These are phyloP conservation scores for Dactylellina drechsleri DNA, from an alignment of 2,329 filamentous ascomycete species.

Conservation along the genomic window DNA sequence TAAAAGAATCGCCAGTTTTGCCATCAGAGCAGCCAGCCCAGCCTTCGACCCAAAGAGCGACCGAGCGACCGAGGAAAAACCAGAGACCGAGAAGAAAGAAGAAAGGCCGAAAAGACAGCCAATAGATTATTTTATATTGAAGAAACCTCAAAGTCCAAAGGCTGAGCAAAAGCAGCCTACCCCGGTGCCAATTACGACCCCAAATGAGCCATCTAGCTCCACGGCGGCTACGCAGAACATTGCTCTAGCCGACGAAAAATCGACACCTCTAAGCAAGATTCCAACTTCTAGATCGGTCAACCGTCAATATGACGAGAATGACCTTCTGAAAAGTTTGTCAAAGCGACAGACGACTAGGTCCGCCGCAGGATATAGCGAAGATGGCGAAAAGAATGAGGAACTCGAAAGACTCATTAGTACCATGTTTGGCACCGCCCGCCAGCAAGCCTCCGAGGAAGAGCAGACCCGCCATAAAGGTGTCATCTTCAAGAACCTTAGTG, in stretches of 20 bases:
- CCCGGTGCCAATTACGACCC: not conserved
- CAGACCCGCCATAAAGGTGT: slow-evolving; percentile 76
- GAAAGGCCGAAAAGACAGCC: slow-evolving; percentile 12
- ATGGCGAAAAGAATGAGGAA: slow-evolving; percentile 65
- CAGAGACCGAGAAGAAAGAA: not conserved
- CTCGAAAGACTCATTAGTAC: slow-evolving; percentile 73
- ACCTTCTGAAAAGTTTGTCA: slow-evolving; percentile 16
- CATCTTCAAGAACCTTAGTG: slow-evolving; percentile 75
- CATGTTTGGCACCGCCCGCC: slow-evolving; percentile 75
- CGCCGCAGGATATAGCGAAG: slow-evolving; percentile 23
- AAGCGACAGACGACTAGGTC: slow-evolving; percentile 5
- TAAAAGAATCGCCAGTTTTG: not conserved
- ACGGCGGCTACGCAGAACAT: not conserved
- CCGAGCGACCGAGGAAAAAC: not conserved
- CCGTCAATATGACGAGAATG: slow-evolving; percentile 13
- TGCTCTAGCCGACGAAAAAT: not conserved
- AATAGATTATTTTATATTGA: slow-evolving; percentile 16
- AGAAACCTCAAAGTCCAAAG: slow-evolving; percentile 1
- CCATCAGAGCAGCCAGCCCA: not conserved
- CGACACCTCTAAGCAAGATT: slow-evolving; percentile 21
- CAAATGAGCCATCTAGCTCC: slow-evolving; percentile 1
- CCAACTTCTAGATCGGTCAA: slow-evolving; percentile 10
- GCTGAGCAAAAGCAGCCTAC: not conserved
- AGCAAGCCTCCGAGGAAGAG: slow-evolving; percentile 74
- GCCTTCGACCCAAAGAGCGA: not conserved